A percentile compares a stretch with the other conserved stretches of the same genome.
These are phyloP conservation scores for Moesziomyces sp. DNA, from an alignment of 1,284 basidiomycete genomes.

Conservation along the genomic window DNA sequence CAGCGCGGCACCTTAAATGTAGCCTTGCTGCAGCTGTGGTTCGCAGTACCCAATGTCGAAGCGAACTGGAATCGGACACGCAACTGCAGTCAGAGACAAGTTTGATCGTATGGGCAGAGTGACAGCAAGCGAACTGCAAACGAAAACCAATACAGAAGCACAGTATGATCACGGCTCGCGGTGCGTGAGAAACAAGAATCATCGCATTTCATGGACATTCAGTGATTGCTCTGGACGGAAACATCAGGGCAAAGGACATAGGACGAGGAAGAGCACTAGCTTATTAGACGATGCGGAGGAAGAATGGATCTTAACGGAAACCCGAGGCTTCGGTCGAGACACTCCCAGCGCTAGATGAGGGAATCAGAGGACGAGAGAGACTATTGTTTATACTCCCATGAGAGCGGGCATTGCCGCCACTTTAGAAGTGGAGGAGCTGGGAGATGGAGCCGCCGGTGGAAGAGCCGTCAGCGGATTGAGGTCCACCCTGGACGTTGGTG, in stretches of 20 bases:
- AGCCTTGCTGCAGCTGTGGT: no score
- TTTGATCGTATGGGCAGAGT: no score
- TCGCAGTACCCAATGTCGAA: no score
- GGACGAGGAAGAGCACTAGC: neutral
- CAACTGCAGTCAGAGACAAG: no score
- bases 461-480: conserved; percentile 23
- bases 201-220: conserved; percentile 10
- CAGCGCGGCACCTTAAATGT: no score
- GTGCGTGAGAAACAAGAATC: neutral
- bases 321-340: neutral
- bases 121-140: no score
- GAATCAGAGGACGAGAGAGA: no score
- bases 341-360: neutral
- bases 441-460: conserved; percentile 25
- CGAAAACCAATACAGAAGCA: no score
- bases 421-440: conserved; percentile 29
- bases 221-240: no score
- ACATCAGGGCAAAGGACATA: no score
- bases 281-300: neutral
- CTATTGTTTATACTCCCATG: neutral
- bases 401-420: neutral
- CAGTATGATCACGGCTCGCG: no score
- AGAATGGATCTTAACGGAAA: neutral
- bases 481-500: conserved; percentile 20
- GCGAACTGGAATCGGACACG: no score